These are phyloP conservation scores for Pestalotiopsis sp. DNA, from an alignment of 2,329 filamentous ascomycete genomes.

Conservation along the genomic window DNA sequence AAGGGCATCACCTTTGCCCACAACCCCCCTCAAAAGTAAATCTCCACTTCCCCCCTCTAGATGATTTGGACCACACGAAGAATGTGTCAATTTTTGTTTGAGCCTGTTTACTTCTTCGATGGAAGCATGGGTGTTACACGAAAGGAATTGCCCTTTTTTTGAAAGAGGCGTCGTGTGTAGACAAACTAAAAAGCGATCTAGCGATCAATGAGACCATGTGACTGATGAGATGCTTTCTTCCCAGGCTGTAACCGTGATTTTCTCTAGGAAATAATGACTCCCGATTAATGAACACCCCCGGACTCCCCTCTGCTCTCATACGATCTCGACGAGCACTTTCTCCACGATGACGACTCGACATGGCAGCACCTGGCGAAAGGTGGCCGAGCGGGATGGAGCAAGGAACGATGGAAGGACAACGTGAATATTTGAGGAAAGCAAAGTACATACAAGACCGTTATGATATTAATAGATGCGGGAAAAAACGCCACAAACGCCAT, in stretches of 20 bases:
- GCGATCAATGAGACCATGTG: slow-evolving; percentile 25
- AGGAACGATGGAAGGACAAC: not conserved
- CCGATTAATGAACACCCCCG: slow-evolving; percentile 1
- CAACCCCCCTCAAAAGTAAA: slow-evolving; percentile 88
- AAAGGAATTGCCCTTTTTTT: slow-evolving; percentile 12
- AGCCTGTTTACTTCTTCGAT: slow-evolving; percentile 19
- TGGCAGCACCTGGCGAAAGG: not conserved
- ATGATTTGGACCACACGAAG: not conserved
- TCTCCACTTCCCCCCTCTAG: slow-evolving; percentile 27
- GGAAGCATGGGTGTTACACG: slow-evolving; percentile 19
- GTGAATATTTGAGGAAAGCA: slow-evolving; percentile 3
- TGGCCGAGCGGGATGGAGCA: not conserved
- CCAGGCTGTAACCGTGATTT: slow-evolving; percentile 32
- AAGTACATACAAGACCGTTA: slow-evolving; percentile 5
- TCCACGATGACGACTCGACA: not conserved
- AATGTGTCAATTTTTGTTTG: slow-evolving; percentile 18
- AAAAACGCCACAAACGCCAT: slow-evolving; percentile 15
- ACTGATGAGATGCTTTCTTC: slow-evolving; percentile 29
- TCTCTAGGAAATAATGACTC: slow-evolving; percentile 16
- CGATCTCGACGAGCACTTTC: not conserved
- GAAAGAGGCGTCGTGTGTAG: slow-evolving; percentile 26
- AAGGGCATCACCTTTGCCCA: slow-evolving; percentile 92
- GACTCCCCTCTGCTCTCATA: not conserved
- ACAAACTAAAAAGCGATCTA: slow-evolving; percentile 18
- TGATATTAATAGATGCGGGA: not conserved